phyloP scores from a whole-genome alignment of 108 stramenopile species.

The Pseudonitzschia multistriata region DNA sequence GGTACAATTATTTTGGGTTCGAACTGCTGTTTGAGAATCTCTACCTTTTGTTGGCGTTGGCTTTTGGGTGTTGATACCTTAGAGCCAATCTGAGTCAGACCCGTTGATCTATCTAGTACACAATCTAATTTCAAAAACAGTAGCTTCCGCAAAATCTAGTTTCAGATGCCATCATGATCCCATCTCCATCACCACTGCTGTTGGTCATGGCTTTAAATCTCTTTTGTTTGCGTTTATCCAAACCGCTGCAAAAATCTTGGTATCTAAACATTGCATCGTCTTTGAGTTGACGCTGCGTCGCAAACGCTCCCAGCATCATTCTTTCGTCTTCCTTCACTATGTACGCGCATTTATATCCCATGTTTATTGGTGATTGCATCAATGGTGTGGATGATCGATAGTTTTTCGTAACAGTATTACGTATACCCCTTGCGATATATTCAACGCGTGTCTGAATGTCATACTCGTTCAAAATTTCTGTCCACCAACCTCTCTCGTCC shows the following conservation, averaged over 20 bases:
- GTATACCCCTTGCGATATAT: neutral
- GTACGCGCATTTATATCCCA: neutral
- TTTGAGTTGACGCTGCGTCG: too few relatives aligned
- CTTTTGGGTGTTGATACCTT: too few relatives aligned
- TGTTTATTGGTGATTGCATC: neutral
- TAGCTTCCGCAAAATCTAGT: neutral
- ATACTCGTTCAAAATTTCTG: neutral
- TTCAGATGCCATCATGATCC: neutral
- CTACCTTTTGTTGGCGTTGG: too few relatives aligned
- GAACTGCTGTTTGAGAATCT: too few relatives aligned
- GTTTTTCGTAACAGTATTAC: neutral
- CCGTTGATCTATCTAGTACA: too few relatives aligned
- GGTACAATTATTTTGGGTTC: too few relatives aligned
- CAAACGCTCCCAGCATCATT: too few relatives aligned
- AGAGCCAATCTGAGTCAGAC: too few relatives aligned
- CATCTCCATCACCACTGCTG: neutral
- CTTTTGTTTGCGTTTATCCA: neutral
- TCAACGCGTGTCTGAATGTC: neutral
- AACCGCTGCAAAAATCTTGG: too few relatives aligned
- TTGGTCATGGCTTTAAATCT: neutral
- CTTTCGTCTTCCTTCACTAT: too few relatives aligned
- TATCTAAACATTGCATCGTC: too few relatives aligned
- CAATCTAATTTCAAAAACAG: neutral
- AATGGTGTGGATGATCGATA: neutral
- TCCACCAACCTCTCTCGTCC: constrained; percentile 1